A percentile compares a stretch with the other conserved stretches of the same genome.
Evolutionary conservation across 1,284 basidiomycete genomes (phyloP).

Genomic region (Salmacisia buchloeana): DNA sequence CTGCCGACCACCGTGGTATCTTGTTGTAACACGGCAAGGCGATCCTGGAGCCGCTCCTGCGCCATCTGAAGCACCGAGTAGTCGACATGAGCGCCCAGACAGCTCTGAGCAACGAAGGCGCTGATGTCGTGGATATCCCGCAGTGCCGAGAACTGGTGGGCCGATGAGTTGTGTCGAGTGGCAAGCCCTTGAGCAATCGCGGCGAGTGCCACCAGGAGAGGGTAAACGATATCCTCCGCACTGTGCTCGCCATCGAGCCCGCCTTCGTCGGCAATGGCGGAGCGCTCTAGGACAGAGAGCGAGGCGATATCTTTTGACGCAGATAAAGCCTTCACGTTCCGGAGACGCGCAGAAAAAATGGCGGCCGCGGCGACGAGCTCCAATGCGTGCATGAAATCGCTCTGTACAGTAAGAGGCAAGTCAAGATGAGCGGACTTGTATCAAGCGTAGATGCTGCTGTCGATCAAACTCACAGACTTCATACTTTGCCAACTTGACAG

Average conservation of each 20-base stretch:
- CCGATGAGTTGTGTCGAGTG: no score
- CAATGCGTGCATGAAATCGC: no score
- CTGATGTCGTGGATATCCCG: neutral
- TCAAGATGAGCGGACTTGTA: no score
- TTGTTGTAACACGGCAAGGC: neutral
- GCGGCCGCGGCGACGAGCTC: no score
- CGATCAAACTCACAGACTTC: no score
- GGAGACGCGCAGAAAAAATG: no score
- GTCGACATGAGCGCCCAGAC: slow-evolving; percentile 18
- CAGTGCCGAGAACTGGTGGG: neutral
- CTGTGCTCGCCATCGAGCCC: neutral
- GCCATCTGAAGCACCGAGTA: slow-evolving; percentile 29
- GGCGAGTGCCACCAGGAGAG: slow-evolving; percentile 12
- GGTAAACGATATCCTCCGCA: slow-evolving; percentile 15
- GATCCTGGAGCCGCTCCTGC: neutral
- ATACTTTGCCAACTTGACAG: no score
- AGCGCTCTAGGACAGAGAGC: neutral
- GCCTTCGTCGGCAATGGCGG: neutral
- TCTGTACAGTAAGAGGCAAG: no score
- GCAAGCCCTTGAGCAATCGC: no score
- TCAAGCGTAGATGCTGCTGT: no score
- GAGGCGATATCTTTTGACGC: neutral
- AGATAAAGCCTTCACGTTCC: no score
- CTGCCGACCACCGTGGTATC: no score
- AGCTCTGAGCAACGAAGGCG: neutral